Percentiles rank a stretch among this genome's conserved stretches.
Conservation (phyloP, 2,329 filamentous ascomycete genomes). For the Knufia fluminis region DNA sequence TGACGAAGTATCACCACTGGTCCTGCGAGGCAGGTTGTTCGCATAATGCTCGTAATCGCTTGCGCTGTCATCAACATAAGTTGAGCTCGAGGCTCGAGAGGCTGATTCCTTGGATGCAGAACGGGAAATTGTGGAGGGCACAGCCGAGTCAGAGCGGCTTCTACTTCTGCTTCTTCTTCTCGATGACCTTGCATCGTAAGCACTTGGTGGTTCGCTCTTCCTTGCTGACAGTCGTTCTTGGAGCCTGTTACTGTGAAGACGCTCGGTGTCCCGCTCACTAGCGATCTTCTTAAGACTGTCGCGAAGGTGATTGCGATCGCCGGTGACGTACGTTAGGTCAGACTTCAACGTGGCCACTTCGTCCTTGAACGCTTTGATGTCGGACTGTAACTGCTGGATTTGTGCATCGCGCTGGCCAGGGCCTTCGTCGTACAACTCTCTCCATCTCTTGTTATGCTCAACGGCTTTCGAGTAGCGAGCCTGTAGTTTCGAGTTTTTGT, state of each 20-base stretch:
- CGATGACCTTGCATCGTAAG: neutral
- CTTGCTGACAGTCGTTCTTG: conserved; percentile 1
- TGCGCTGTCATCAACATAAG: conserved; percentile 3
- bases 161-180: neutral
- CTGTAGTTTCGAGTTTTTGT: neutral
- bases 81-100: conserved; percentile 6
- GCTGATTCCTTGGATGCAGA: neutral
- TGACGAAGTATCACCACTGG: neutral
- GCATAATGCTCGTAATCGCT: conserved; percentile 8
- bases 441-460: conserved; percentile 6
- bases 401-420: conserved; percentile 1
- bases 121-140: neutral
- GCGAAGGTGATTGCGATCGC: conserved; percentile 1
- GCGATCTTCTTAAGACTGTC: conserved; percentile 1
- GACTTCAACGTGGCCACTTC: neutral
- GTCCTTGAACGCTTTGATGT: conserved; percentile 1
- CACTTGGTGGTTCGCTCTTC: neutral
- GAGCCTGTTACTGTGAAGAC: neutral
- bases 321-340: neutral
- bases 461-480: conserved; percentile 3
- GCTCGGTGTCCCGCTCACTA: neutral
- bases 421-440: neutral
- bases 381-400: neutral
- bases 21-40: neutral
- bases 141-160: neutral